Conservation (phyloP, 257 asterid species). For the Rauvolfia tetraphylla region DNA sequence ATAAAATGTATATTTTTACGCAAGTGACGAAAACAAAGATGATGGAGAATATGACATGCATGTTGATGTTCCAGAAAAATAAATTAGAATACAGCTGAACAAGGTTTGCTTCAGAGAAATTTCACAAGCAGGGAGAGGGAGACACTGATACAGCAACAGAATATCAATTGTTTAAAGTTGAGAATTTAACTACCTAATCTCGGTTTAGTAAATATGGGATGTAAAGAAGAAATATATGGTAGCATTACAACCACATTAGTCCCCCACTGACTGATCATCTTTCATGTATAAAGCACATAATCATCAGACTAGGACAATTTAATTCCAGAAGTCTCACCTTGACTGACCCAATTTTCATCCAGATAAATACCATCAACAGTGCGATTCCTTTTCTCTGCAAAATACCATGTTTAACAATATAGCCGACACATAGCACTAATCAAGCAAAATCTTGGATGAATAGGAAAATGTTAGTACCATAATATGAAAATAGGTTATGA, state of each 20-base stretch:
- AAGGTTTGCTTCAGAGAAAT: not conserved
- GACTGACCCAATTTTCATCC: conserved; percentile 26
- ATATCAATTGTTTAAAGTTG: not conserved
- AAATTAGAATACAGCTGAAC: not conserved
- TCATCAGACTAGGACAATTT: not conserved
- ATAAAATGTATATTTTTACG: not conserved
- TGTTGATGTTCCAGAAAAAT: not conserved
- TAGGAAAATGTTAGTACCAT: conserved; percentile 34
- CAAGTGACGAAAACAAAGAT: not conserved
- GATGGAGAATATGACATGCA: not conserved
- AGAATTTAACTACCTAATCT: not conserved
- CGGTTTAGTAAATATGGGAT: not conserved
- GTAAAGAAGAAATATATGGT: not conserved
- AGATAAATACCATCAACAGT: conserved; percentile 29
- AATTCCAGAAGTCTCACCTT: conserved; percentile 39
- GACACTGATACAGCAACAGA: not conserved
- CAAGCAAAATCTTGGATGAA: not conserved
- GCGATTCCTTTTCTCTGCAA: conserved; percentile 50
- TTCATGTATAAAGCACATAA: not conserved
- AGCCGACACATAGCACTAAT: not conserved
- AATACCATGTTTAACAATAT: conserved; percentile 17
- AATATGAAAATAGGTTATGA: conserved; percentile 68
- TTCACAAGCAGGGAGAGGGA: not conserved
- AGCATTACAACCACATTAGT: not conserved
- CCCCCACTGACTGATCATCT: not conserved